phyloP scores from a whole-genome alignment of 2,329 filamentous ascomycete species.

The Fusarium albidum region DNA sequence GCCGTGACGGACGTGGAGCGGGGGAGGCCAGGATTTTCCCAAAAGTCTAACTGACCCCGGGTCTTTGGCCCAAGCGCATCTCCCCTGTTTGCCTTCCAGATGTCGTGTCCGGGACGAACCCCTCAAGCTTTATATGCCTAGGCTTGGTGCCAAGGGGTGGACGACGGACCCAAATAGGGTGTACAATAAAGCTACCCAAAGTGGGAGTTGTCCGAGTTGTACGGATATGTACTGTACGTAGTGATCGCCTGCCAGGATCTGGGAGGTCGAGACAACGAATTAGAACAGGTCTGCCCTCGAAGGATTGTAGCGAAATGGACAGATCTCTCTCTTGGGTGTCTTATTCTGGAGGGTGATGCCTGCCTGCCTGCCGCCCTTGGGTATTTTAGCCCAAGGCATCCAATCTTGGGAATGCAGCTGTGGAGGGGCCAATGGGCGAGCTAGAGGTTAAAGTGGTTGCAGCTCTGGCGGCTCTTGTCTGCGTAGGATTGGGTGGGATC shows the following conservation, averaged over 20 bases:
- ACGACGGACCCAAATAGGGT: constrained; percentile 19
- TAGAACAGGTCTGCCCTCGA: neutral
- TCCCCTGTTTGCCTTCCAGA: constrained; percentile 23
- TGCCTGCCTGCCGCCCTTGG: too few species aligned
- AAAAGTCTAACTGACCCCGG: neutral
- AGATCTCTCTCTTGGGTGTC: neutral
- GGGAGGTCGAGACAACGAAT: constrained; percentile 11
- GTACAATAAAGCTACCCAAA: constrained; percentile 22
- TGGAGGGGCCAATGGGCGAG: constrained; percentile 6
- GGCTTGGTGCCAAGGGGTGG: constrained; percentile 15
- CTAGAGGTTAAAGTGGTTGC: constrained; percentile 25
- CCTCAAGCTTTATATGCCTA: constrained; percentile 25
- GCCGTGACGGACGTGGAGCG: neutral
- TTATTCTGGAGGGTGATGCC: constrained; percentile 2
- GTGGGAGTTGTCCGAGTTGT: constrained; percentile 9
- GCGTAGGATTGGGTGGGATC: constrained; percentile 5
- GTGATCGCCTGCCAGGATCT: constrained; percentile 20
- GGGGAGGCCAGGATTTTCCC: neutral
- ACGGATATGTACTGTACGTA: too few species aligned
- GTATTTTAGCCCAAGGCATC: constrained; percentile 9
- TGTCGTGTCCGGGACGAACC: constrained; percentile 13
- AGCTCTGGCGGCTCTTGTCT: constrained; percentile 12
- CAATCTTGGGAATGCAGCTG: neutral
- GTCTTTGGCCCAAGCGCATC: constrained; percentile 2
- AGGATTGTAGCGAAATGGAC: neutral